Evolutionary conservation across 106 monocot genomes (phyloP).

Genomic region (Narthecium ossifragum): DNA sequence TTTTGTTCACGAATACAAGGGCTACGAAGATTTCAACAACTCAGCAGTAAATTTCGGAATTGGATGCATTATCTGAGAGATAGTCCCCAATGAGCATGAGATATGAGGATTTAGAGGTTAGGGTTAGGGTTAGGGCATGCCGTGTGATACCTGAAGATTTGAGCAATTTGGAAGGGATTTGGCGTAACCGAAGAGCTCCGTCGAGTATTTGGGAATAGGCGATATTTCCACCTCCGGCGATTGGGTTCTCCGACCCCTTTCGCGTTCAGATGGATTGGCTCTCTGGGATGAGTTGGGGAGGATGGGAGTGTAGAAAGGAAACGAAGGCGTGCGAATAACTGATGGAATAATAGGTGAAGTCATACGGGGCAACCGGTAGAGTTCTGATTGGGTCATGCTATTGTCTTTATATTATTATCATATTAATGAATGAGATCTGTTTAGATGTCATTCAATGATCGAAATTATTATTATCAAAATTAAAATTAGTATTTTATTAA

Average conservation of each 20-base stretch:
- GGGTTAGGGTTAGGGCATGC: background rate
- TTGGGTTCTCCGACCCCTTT: background rate
- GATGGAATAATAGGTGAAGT: too few relatives aligned
- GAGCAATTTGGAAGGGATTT: background rate
- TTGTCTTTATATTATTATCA: too few relatives aligned
- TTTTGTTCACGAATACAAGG: too few relatives aligned
- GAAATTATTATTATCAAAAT: too few relatives aligned
- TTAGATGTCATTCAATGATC: too few relatives aligned
- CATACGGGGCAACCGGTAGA: too few relatives aligned
- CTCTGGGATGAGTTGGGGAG: background rate
- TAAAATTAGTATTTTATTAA: too few relatives aligned
- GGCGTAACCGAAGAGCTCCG: too few relatives aligned
- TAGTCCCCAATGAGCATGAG: background rate
- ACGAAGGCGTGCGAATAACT: background rate
- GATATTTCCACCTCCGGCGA: slow-evolving; percentile 1
- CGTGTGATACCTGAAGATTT: background rate
- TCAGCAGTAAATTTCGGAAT: background rate
- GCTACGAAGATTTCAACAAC: background rate
- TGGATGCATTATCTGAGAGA: background rate
- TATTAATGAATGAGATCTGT: too few relatives aligned
- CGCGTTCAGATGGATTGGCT: background rate
- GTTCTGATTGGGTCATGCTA: too few relatives aligned
- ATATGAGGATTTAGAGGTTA: background rate
- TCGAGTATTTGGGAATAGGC: background rate
- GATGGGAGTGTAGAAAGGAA: background rate